These are phyloP conservation scores for Macrophomina phaseolina DNA, from an alignment of 2,329 filamentous ascomycete species.

Conservation along the genomic window DNA sequence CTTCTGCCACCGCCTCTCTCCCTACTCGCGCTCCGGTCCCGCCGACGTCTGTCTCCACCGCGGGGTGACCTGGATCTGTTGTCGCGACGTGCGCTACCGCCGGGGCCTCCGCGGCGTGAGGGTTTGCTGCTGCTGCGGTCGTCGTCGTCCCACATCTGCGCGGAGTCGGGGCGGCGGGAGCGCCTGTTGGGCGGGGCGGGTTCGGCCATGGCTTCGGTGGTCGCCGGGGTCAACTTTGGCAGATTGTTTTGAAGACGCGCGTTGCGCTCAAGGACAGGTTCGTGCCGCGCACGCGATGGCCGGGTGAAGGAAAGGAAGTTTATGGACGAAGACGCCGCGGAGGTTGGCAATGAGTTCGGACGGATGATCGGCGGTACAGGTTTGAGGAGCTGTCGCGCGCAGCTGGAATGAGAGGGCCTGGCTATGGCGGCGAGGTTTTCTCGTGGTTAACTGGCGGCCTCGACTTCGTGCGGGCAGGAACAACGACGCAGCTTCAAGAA, in stretches of 20 bases:
- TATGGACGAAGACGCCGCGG: too few relatives aligned
- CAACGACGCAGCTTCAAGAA: not conserved
- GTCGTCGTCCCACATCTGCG: slow-evolving; percentile 30
- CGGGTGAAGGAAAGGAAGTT: not conserved
- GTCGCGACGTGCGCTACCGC: slow-evolving; percentile 31
- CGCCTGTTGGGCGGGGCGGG: slow-evolving; percentile 27
- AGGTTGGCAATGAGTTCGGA: too few relatives aligned
- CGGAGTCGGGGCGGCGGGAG: slow-evolving; percentile 27
- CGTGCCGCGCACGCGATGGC: not conserved
- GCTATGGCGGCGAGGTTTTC: not conserved
- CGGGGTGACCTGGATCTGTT: slow-evolving; percentile 35
- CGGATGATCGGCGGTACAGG: too few relatives aligned
- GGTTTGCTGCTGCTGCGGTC: slow-evolving; percentile 6
- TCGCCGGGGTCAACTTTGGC: not conserved
- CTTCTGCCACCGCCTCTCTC: not conserved
- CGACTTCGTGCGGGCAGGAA: not conserved
- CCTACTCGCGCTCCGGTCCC: slow-evolving; percentile 30
- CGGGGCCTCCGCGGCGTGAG: not conserved
- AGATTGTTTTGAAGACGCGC: too few relatives aligned
- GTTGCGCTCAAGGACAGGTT: too few relatives aligned
- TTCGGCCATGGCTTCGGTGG: slow-evolving; percentile 27
- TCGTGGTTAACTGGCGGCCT: not conserved
- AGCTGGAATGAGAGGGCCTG: not conserved
- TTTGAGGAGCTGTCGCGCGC: not conserved
- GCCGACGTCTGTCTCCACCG: slow-evolving; percentile 30